A percentile compares a stretch with the other conserved stretches of the same genome.
These are phyloP conservation scores for Bipolaris gigantea DNA, from an alignment of 2,329 filamentous ascomycete genomes.

Conservation along the genomic window DNA sequence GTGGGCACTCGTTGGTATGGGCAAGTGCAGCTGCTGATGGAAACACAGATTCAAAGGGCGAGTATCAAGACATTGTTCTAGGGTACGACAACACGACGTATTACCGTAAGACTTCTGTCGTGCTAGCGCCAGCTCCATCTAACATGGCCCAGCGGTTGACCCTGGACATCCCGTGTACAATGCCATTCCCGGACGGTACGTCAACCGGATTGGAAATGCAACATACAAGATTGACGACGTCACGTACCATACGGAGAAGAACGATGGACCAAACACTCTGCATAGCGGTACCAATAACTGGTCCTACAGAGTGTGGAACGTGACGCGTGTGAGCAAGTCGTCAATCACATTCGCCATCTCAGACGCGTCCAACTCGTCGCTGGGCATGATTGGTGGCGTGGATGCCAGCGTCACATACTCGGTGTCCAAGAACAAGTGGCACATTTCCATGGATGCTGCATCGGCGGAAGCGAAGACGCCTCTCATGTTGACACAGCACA, in stretches of 20 bases:
- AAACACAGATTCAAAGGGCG: constrained; percentile 31
- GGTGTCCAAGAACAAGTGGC: constrained; percentile 40
- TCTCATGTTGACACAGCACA: constrained; percentile 41
- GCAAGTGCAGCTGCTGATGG: constrained; percentile 8
- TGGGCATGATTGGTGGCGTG: constrained; percentile 36
- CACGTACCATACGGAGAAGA: constrained; percentile 32
- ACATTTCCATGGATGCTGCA: constrained; percentile 35
- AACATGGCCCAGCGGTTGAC: constrained; percentile 33
- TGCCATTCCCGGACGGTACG: constrained; percentile 39
- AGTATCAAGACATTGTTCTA: constrained; percentile 37
- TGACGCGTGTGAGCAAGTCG: constrained; percentile 27
- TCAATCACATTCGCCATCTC: constrained; percentile 39
- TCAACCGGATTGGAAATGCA: constrained; percentile 41
- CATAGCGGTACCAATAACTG: constrained; percentile 42
- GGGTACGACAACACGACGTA: constrained; percentile 42
- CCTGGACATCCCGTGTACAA: constrained; percentile 42
- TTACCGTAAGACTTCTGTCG: constrained; percentile 32
- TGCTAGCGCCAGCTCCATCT: constrained; percentile 2
- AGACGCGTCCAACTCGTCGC: constrained; percentile 36
- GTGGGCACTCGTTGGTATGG: constrained; percentile 7
- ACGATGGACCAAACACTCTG: constrained; percentile 40
- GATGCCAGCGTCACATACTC: constrained; percentile 37
- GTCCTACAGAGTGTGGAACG: constrained; percentile 36
- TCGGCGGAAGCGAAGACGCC: constrained; percentile 35
- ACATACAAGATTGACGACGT: constrained; percentile 34